A percentile compares a stretch with the other conserved stretches of the same genome.
Evolutionary conservation across 2,329 filamentous ascomycete species (phyloP).

Genomic region (Colletotrichum filicis): DNA sequence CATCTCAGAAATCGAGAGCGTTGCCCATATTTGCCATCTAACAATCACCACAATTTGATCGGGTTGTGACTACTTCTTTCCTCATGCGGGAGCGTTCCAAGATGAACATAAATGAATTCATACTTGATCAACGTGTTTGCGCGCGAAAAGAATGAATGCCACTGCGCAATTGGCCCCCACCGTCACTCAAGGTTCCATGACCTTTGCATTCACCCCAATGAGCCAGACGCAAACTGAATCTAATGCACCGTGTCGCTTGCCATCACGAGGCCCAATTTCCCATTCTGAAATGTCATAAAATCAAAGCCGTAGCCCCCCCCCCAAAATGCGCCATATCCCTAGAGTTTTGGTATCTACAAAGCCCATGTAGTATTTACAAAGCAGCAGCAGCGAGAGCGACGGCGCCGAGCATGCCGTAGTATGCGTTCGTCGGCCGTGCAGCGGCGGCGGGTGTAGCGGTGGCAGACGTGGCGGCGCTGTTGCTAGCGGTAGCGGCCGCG

Average conservation of each 20-base stretch:
- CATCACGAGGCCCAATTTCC: background rate
- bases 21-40: no score
- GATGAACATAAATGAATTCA: background rate
- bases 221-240: background rate
- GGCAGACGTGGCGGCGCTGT: background rate
- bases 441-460: background rate
- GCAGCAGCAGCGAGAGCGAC: conserved; percentile 10
- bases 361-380: background rate
- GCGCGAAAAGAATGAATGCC: background rate
- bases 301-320: background rate
- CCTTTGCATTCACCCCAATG: background rate
- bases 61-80: no score
- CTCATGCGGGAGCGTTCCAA: no score
- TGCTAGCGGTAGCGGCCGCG: conserved; percentile 11
- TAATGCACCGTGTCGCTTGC: background rate
- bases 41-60: no score
- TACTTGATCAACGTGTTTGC: background rate
- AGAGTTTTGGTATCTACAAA: background rate
- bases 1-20: no score
- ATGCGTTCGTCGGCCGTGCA: background rate
- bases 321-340: background rate
- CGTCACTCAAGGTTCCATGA: background rate
- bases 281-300: background rate
- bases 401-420: conserved; percentile 19
- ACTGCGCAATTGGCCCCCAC: background rate